phyloP scores from a whole-genome alignment of 768 basidiomycete genomes.

The Boletales sp. region DNA sequence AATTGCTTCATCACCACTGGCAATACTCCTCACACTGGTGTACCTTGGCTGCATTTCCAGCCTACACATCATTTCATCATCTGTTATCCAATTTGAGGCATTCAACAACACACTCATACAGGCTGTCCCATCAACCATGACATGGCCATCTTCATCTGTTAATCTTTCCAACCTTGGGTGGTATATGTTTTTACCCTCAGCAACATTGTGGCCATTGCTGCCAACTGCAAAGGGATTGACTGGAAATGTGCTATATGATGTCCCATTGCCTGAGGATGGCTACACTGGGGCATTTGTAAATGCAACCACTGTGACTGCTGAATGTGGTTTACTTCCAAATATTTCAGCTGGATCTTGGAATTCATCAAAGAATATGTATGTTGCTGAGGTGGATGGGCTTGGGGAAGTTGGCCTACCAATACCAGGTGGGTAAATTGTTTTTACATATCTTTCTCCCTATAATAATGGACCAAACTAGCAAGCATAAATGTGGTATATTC shows the following conservation, averaged over 20 bases:
- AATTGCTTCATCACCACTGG: constrained; percentile 3
- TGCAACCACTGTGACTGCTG: constrained; percentile 15
- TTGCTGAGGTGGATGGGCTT: constrained; percentile 5
- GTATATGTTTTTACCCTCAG: neutral
- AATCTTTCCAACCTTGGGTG: neutral
- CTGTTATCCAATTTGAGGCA: constrained; percentile 17
- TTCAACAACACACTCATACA: constrained; percentile 6
- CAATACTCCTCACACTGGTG: constrained; percentile 1
- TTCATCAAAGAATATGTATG: neutral
- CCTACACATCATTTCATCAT: constrained; percentile 22
- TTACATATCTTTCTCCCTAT: too few species aligned
- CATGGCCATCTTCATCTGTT: neutral
- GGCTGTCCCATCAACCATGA: neutral
- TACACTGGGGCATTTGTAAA: constrained; percentile 11
- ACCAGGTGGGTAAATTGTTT: neutral
- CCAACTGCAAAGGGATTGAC: constrained; percentile 10
- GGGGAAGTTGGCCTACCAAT: neutral
- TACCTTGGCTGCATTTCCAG: constrained; percentile 16
- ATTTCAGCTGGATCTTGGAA: neutral
- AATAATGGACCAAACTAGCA: too few species aligned
- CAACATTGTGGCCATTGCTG: neutral
- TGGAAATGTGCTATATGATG: constrained; percentile 16
- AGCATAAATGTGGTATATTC: neutral
- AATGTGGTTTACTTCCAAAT: constrained; percentile 14
- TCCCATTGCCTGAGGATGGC: neutral